Evolutionary conservation across 768 basidiomycete species (phyloP), one percentile per base, ranked within the genome.

Genomic region (Ramaria rubella): DNA sequence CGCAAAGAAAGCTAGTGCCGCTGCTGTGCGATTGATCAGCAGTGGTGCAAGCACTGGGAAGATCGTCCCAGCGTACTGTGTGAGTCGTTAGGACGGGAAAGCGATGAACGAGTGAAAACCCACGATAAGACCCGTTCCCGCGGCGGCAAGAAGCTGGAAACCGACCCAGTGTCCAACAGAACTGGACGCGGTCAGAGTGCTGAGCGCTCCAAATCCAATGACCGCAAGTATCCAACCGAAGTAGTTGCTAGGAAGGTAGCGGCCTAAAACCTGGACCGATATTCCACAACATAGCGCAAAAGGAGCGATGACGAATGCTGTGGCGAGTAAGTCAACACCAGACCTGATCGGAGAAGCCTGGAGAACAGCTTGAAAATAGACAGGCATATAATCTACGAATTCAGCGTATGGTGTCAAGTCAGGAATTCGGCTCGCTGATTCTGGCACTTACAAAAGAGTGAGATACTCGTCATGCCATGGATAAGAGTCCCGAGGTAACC

Each of bases 281-380:
- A 68, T 56, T 8, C 77, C 77, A 7, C 57, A 58, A 33, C 75
- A 12, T 42, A 80, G 68, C 1, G 71, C 71, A 27, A 69, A 55
- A 1, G 77, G 76, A 0, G 75, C 72, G n/a, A 75, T 64, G 15
- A 66, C 53, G 29, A 75, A 66, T 1, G 69, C 63, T 12, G 59
- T 33, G 0, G 66, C 65, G 33, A 80, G 69, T 7, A 73, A 26
- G 29, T 72, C 64, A 14, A 76, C 65, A 1, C 75, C 74, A 4
- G 71, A 70, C 0, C 63, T 65, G 34, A 75, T 59, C 0, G 78
- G 73, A 0, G 72, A 66, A 8, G 67, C 68, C n/a, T 63, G 68
- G 56, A 70, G 70, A 50, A 68, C 70, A 0, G 75, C 76, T 60
- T 79, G 78, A 64, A 74, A 79, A 59, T 45, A 45, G 9, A 45